Percentiles rank a stretch among this genome's conserved stretches.
These are phyloP conservation scores for Trichosanthes truncata DNA, from an alignment of 306 rosid genomes.

Conservation along the genomic window DNA sequence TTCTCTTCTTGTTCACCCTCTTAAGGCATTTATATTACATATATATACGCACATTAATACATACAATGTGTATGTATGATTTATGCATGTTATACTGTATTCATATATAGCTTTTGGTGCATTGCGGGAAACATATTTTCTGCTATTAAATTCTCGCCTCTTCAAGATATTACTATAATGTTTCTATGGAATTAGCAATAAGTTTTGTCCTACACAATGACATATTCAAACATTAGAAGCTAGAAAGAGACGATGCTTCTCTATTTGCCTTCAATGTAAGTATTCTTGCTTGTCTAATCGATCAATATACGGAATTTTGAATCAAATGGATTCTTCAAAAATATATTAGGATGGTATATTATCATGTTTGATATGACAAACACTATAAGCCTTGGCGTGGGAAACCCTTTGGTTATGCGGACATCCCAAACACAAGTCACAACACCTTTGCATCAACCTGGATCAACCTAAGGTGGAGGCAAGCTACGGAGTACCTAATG, in stretches of 20 bases:
- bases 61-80: background rate
- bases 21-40: background rate
- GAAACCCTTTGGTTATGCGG: too few species aligned
- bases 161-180: background rate
- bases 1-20: conserved; percentile 27
- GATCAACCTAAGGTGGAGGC: too few species aligned
- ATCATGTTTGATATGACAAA: too few species aligned
- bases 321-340: background rate
- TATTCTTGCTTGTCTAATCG: background rate
- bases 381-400: too few species aligned
- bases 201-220: background rate
- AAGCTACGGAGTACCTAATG: too few species aligned
- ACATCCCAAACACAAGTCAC: too few species aligned
- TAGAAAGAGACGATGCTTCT: background rate
- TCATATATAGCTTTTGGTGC: background rate
- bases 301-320: background rate
- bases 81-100: background rate
- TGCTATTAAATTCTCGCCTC: background rate
- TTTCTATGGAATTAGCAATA: background rate
- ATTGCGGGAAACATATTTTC: background rate
- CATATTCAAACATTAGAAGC: background rate
- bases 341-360: background rate
- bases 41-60: background rate
- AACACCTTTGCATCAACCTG: too few species aligned
- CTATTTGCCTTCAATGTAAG: background rate